Evolutionary conservation across 305 asterid species (phyloP), one percentile per base, ranked within the genome.

Genomic region (Lippia alba): DNA sequence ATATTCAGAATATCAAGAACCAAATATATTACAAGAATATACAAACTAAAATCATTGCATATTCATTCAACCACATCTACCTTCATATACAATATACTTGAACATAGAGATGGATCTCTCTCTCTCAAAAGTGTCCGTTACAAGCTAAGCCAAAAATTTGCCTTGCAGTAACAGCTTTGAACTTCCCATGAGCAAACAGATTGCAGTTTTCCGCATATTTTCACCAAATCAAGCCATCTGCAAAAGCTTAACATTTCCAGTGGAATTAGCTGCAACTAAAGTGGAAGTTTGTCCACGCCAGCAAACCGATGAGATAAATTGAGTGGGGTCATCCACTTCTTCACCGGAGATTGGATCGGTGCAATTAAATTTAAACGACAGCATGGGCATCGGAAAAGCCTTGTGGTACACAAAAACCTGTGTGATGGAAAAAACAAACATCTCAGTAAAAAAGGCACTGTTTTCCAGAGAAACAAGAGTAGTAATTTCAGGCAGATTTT

Each of bases 241-340:
- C 80, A 89, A 73, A 64, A 89, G 78, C 82, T 87, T 89, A 46
- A 89, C 81, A 66, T 89, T 87, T 63, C 96, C 96, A 79, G 86
- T 68, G 48, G 96, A 87, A 71, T 89, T 87, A 12, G 94, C 96
- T 53, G 96, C 94, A 49, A 89, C 89, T 67, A 87, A 84, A 75
- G 91, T 85, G 56, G 90, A 74, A 10, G 96, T 85, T 59, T 89
- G 91, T 61, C 90, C 91, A 3, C 82, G 89, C 94, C 96, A 89
- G 64, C 94, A 89, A 1, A 89, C 91, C 12, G 90, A 81, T 40
- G 96, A 89, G 71, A 87, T 83, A 53, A 86, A 89, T 64, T 85
- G 92, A 46, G 89, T 82, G 48, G 77, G 57, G 59, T 81, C 92
- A 12, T 83, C 91, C 50, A 74, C 82, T 67, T 81, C 88, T 64